These are phyloP conservation scores for Andrographis paniculata DNA, from an alignment of 305 asterid genomes.

Conservation along the genomic window DNA sequence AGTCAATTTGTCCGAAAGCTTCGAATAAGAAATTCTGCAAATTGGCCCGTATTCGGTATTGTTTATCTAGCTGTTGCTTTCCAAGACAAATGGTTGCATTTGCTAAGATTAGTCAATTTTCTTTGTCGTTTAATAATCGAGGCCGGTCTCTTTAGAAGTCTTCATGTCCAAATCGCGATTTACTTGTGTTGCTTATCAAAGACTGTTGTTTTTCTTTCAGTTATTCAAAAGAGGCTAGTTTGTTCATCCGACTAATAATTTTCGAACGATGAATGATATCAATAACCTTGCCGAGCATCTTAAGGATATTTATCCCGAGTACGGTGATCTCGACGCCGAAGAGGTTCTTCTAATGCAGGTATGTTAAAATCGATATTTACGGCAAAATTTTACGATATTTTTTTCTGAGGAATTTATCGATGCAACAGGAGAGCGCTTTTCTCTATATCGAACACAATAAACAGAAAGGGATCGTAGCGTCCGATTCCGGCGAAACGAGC, in stretches of 20 bases:
- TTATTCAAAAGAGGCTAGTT: neutral
- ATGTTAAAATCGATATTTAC: no score
- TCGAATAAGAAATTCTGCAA: neutral
- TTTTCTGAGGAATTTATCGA: slow-evolving; percentile 8
- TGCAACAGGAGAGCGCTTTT: slow-evolving; percentile 66
- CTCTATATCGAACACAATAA: slow-evolving; percentile 44
- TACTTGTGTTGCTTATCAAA: no score
- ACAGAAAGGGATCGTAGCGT: slow-evolving; percentile 26
- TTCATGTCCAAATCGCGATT: no score
- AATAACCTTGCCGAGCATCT: slow-evolving; percentile 51
- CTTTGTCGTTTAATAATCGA: neutral
- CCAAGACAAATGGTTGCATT: neutral
- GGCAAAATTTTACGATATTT: neutral
- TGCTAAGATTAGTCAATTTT: no score
- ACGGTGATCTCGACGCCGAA: slow-evolving; percentile 61
- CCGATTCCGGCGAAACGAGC: slow-evolving; percentile 44
- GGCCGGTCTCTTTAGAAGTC: neutral
- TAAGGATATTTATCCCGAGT: slow-evolving; percentile 67
- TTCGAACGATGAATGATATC: slow-evolving; percentile 29
- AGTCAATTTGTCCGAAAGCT: neutral
- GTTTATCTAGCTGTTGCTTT: no score
- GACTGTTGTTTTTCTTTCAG: no score
- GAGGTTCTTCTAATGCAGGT: slow-evolving; percentile 88
- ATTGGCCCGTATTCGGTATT: neutral
- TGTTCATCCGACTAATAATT: neutral